phyloP scores from a whole-genome alignment of 192 early-diverging fungal species.

The Backusella circina region DNA sequence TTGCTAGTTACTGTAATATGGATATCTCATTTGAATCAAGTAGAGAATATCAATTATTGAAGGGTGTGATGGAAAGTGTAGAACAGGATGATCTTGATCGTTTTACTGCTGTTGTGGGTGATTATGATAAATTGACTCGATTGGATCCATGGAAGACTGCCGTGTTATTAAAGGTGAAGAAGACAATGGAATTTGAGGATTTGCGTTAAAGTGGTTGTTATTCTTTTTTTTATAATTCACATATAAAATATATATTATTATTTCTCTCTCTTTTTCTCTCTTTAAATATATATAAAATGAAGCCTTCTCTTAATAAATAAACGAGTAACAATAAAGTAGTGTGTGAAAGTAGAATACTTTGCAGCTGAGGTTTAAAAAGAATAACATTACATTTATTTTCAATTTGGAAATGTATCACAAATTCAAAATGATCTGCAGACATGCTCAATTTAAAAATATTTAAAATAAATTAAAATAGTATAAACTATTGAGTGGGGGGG shows the following conservation, averaged over 20 bases:
- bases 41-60: constrained; percentile 80
- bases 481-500: not conserved
- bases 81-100: constrained; percentile 78
- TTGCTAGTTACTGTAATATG: constrained; percentile 86
- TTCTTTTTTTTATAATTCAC: not conserved
- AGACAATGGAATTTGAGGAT: constrained; percentile 53
- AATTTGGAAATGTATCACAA: not conserved
- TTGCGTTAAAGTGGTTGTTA: constrained; percentile 10
- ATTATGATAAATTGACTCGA: constrained; percentile 85
- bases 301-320: not conserved
- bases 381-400: not conserved
- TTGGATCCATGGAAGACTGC: constrained; percentile 98
- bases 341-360: not conserved
- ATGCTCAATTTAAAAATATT: not conserved
- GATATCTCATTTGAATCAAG: constrained; percentile 83
- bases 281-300: not conserved
- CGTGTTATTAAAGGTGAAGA: constrained; percentile 85
- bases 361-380: not conserved
- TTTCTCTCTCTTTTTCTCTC: not conserved
- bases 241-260: not conserved
- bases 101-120: constrained; percentile 77
- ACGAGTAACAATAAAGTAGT: not conserved
- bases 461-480: not conserved
- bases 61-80: constrained; percentile 66
- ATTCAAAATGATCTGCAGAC: not conserved